phyloP scores from a whole-genome alignment of 805 yeast species.

The Ogataea allantospora region DNA sequence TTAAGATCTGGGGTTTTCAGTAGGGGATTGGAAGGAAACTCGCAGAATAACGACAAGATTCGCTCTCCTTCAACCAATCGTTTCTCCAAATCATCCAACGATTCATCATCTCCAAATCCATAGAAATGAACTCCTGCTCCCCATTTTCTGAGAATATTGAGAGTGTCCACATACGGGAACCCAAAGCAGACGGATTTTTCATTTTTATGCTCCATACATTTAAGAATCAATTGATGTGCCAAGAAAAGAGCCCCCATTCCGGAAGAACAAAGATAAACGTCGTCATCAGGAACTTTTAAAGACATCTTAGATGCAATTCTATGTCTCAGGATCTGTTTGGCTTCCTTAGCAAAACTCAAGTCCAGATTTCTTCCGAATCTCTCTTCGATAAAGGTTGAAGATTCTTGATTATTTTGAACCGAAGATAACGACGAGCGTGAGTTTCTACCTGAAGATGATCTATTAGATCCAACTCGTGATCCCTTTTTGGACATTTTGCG shows the following conservation, averaged over 20 bases:
- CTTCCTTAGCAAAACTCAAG: conserved; percentile 68
- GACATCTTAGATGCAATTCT: conserved; percentile 69
- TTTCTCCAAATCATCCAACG: conserved; percentile 62
- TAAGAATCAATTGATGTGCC: conserved; percentile 55
- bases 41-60: conserved; percentile 81
- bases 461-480: conserved; percentile 10
- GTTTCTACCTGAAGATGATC: conserved; percentile 23
- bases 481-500: conserved; percentile 15
- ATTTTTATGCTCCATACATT: conserved; percentile 20
- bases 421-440: conserved; percentile 31
- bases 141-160: conserved; percentile 80
- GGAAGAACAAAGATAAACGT: conserved; percentile 80
- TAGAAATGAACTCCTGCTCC: conserved; percentile 88
- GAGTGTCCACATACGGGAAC: conserved; percentile 92
- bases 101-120: conserved; percentile 76
- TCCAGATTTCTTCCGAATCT: conserved; percentile 89
- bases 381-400: conserved; percentile 73
- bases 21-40: conserved; percentile 94
- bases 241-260: conserved; percentile 93
- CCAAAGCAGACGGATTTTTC: conserved; percentile 89
- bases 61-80: conserved; percentile 61
- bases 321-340: conserved; percentile 68
- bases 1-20: conserved; percentile 77
- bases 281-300: conserved; percentile 38
- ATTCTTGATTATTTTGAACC: conserved; percentile 42